Conservation (phyloP, 1,139 yeast genomes). For the Geotrichum restrictum region DNA sequence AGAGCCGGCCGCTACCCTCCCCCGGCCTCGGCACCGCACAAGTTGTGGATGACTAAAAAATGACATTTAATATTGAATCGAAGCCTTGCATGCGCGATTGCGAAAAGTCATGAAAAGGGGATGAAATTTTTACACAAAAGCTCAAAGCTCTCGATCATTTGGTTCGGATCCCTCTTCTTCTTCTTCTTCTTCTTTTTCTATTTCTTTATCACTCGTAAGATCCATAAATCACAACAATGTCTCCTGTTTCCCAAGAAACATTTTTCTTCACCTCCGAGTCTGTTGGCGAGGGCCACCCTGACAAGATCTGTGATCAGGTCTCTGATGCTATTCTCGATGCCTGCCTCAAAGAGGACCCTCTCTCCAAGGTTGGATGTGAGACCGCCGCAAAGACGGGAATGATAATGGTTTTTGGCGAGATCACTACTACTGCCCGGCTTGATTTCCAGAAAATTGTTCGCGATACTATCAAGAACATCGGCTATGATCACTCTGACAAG, state of each 20-base stretch:
- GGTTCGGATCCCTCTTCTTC: neutral
- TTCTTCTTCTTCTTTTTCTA: neutral
- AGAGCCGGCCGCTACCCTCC: too few relatives aligned
- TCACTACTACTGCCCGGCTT: conserved; percentile 90
- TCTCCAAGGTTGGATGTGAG: conserved; percentile 98
- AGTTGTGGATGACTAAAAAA: too few relatives aligned
- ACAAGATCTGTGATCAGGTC: conserved; percentile 98
- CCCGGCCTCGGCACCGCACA: too few relatives aligned
- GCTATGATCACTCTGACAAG: conserved; percentile 92
- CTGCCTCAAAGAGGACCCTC: conserved; percentile 90
- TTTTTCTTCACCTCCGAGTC: conserved; percentile 91
- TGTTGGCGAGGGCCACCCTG: conserved; percentile 99
- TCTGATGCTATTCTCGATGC: conserved; percentile 98
- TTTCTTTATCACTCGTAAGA: neutral
- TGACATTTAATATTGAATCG: too few relatives aligned
- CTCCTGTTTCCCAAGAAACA: conserved; percentile 39
- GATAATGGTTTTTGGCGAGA: conserved; percentile 99
- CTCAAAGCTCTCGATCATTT: too few relatives aligned
- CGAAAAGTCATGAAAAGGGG: neutral
- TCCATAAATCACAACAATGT: conserved; percentile 28
- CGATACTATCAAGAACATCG: conserved; percentile 97
- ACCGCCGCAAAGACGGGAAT: conserved; percentile 98
- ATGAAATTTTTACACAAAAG: neutral
- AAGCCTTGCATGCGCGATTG: neutral
- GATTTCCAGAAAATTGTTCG: conserved; percentile 97